Base-by-base conservation (phyloP, 2,329 filamentous ascomycete species). In the Phoma sp. region DNA sequence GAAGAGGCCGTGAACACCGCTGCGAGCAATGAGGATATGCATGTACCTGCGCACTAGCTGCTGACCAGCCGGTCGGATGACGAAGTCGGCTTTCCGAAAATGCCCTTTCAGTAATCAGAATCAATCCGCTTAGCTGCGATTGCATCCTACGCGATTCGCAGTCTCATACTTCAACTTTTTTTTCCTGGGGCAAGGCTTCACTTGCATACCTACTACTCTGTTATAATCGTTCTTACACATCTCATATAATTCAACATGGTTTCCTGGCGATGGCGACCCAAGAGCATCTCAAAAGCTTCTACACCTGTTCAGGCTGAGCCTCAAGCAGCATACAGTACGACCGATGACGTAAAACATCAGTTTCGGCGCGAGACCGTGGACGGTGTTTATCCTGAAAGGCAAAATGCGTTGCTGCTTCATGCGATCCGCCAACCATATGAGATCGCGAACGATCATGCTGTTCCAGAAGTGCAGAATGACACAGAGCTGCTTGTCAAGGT, bases 401-500 rank as follows among this genome's bases (percentile, higher is more conserved):
- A 85, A 54, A 75, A 76, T 6, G 81, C 79, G 0, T 65, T 86
- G 5, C 64, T 85, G 14, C 67, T 86, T 2, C 78, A 83, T 60
- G 81, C 74, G 0, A 70, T 79, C 27, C 78, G 77, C 29, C 77
- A 84, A 58, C 77, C 77, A 45, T 86, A 86, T 57, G 66, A 76
- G 18, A 61, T 83, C 36, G 75, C 77, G 0, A 58, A 65, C 2
- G 73, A 77, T 5, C 77, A 84, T 63, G 67, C 73, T 2, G 70
- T 85, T 5, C 84, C 84, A 10, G 70, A 65, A 1, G 61, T 79
- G n/a, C 47, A 72, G 14, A 65, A 75, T 27, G 71, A 78, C 45
- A 75, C 76, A 38, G 85, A 90, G 62, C 73, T 90, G 4, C 74
- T 90, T 4, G 81, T 90, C n/a, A 83, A 82, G 66, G 78, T 86